phyloP scores from a whole-genome alignment of 2,329 filamentous ascomycete genomes.

The Aspergillus sp. region DNA sequence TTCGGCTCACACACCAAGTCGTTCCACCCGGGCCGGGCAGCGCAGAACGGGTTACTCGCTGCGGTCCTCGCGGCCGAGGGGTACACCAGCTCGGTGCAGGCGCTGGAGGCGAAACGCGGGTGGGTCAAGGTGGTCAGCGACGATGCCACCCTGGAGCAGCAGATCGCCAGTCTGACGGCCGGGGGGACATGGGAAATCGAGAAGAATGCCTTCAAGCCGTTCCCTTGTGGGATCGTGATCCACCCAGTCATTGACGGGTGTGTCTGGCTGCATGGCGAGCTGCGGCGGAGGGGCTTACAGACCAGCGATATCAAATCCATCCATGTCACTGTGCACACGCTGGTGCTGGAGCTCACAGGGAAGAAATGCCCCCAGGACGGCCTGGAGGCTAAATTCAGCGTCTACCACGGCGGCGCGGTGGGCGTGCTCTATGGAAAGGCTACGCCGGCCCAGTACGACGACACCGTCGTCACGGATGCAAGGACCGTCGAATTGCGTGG shows the following conservation, averaged over 20 bases:
- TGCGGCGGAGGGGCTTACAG: conserved; percentile 27
- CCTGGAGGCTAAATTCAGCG: conserved; percentile 54
- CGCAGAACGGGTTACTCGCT: conserved; percentile 51
- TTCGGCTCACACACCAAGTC: conserved; percentile 57
- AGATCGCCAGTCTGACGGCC: conserved; percentile 34
- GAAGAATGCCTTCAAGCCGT: conserved; percentile 57
- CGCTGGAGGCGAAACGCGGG: conserved; percentile 52
- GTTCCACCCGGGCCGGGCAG: conserved; percentile 54
- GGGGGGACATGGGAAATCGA: conserved; percentile 49
- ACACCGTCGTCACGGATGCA: conserved; percentile 44
- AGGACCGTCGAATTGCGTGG: conserved; percentile 45
- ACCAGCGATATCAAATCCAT: conserved; percentile 41
- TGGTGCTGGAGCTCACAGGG: conserved; percentile 53
- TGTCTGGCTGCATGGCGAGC: conserved; percentile 45
- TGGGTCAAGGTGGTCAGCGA: conserved; percentile 53
- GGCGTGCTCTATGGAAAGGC: conserved; percentile 52
- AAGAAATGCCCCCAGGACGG: conserved; percentile 50
- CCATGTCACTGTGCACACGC: conserved; percentile 24
- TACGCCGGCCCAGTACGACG: conserved; percentile 51
- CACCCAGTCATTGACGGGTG: conserved; percentile 55
- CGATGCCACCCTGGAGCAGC: conserved; percentile 39
- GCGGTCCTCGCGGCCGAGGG: conserved; percentile 47
- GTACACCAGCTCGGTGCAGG: conserved; percentile 48
- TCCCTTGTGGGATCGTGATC: conserved; percentile 57
- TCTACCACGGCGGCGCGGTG: conserved; percentile 54